Evolutionary conservation across 2,329 filamentous ascomycete genomes (phyloP).

Genomic region (Talaromyces sp.): DNA sequence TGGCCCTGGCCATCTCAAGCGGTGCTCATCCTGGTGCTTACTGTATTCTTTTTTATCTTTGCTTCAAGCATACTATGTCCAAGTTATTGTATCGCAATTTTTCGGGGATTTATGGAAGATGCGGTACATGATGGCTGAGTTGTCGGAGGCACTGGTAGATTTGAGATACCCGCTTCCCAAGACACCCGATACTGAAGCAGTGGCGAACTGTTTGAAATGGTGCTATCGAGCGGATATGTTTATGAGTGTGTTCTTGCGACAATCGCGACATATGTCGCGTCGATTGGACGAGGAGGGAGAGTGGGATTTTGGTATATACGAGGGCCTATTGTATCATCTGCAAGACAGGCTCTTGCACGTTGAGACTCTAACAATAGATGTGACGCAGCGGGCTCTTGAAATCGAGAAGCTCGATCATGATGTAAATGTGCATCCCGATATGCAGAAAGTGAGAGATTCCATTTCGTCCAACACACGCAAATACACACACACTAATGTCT

Average conservation of each 20-base stretch:
- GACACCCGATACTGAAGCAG: constrained; percentile 15
- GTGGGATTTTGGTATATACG: not conserved
- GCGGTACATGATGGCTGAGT: constrained; percentile 10
- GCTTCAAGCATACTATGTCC: constrained; percentile 6
- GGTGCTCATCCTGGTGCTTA: no score
- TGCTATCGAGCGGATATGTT: constrained; percentile 25
- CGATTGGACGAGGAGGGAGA: not conserved
- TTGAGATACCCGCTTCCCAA: constrained; percentile 16
- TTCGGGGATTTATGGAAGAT: constrained; percentile 6
- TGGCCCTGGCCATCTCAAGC: not conserved
- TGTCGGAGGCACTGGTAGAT: constrained; percentile 21
- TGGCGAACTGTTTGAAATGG: constrained; percentile 20
- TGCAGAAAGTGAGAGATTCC: not conserved
- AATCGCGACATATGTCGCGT: constrained; percentile 12
- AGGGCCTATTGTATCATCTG: not conserved
- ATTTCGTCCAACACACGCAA: not conserved
- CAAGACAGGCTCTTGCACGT: not conserved
- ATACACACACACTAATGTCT: not conserved
- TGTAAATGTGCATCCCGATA: not conserved
- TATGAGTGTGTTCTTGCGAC: constrained; percentile 21
- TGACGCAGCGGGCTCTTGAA: not conserved
- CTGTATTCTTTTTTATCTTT: not conserved
- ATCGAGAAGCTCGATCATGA: not conserved
- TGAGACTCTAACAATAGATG: not conserved
- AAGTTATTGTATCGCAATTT: constrained; percentile 5